Base-by-base conservation (phyloP, 139 green algal genomes). In the Bryopsis sp. region DNA sequence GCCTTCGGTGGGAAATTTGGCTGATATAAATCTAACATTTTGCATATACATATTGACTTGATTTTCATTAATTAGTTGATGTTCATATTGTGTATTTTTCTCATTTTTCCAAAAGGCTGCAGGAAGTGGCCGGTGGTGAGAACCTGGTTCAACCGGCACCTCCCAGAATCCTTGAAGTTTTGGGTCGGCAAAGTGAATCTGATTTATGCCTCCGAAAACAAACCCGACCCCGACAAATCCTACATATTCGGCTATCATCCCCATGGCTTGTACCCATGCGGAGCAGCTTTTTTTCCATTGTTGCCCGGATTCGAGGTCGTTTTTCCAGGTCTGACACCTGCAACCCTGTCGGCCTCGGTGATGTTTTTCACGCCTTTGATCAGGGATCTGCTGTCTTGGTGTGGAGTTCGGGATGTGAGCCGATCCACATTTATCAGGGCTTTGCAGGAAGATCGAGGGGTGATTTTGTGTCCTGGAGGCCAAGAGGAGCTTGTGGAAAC, bases 381-480 rank as follows among this genome's bases (percentile, higher is more conserved):
- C 4, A 60, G 79, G 11, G 85, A 90, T 58, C 68, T 90, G 32
- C 67, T 60, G 39, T 70, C 47, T 58, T 90, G 85, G 83, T 78
- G 75, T 33, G 85, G 85, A 1, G 81, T 90, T 67, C 67, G 85
- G 11, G 76, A 88, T 72, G 82, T 86, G 48, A 3, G 71, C 28
- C 75, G 80, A 24, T 67, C 48, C 48, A 89, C 87, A 1, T 90
- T 95, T 67, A 54, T 84, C 2, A 47, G 62, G 6, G 79, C 83
- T 0, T 74, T 95, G 29, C 15, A 69, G 11, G 85, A 95, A 39
- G 70, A 76, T 0, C 68, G 81, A 2, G 69, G 76, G 1, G 89
- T 95, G 19, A 70, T 95, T 47, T 63, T 95, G 46, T 90, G 90
- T 68, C 89, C 89, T 2, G 89, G 89, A 22, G 89, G 89, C 37